Conservation (phyloP, 2,329 filamentous ascomycete species). For the Lasiodiplodia sp. region DNA sequence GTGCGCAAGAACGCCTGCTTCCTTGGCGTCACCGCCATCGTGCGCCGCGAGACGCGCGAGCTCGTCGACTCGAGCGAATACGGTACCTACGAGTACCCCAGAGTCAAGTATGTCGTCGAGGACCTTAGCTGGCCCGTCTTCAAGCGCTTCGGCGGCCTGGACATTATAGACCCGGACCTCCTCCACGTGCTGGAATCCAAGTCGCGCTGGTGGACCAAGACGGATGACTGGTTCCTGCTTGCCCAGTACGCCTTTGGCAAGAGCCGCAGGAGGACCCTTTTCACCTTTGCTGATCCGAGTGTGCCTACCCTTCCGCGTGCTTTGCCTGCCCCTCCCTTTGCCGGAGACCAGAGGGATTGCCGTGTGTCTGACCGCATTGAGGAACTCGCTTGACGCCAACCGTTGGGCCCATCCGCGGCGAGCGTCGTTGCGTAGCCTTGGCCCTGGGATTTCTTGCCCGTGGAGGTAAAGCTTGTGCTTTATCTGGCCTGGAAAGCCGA, state of each 20-base stretch:
- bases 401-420: not conserved
- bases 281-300: conserved; percentile 24
- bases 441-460: not conserved
- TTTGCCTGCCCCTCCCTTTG: not conserved
- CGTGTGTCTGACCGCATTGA: conserved; percentile 17
- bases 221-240: conserved; percentile 18
- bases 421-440: not conserved
- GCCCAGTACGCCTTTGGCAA: conserved; percentile 13
- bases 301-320: conserved; percentile 10
- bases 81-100: conserved; percentile 12
- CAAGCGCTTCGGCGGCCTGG: conserved; percentile 25
- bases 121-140: conserved; percentile 20
- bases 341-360: conserved; percentile 2
- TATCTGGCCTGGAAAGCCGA: not conserved
- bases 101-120: conserved; percentile 21
- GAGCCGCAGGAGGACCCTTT: conserved; percentile 20
- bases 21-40: conserved; percentile 26
- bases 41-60: conserved; percentile 11
- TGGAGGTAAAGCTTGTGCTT: conserved; percentile 9
- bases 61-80: conserved; percentile 1
- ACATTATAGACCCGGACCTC: conserved; percentile 12
- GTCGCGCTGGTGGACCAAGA: conserved; percentile 20
- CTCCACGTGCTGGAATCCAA: conserved; percentile 19
- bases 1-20: conserved; percentile 18
- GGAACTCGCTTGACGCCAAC: conserved; percentile 5